A percentile compares a stretch with the other conserved stretches of the same genome.
phyloP scores from a whole-genome alignment of 768 basidiomycete species.

The Termitomyces sp. region DNA sequence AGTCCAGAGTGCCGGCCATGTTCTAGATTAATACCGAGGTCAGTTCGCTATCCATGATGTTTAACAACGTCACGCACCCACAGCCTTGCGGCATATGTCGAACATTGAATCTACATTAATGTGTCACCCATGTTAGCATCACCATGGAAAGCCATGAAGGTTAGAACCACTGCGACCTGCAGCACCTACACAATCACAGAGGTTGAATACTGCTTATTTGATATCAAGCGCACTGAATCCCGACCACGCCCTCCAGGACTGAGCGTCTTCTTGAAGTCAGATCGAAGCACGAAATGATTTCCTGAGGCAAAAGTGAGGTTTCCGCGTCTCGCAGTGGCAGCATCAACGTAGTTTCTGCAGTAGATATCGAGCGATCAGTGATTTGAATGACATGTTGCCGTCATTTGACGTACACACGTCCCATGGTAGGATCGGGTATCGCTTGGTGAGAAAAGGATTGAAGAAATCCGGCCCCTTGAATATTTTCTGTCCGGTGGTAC shows the following conservation, averaged over 20 bases:
- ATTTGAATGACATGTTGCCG: background rate
- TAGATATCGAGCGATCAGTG: background rate
- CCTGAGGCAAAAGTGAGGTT: slow-evolving; percentile 55
- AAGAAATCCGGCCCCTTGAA: background rate
- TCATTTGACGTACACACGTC: background rate
- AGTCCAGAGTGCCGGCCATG: slow-evolving; percentile 59
- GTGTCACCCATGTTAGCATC: background rate
- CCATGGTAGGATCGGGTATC: slow-evolving; percentile 1
- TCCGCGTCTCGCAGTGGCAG: slow-evolving; percentile 40
- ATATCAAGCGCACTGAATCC: slow-evolving; percentile 51
- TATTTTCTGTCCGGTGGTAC: background rate
- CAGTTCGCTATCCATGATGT: background rate
- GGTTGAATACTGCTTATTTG: slow-evolving; percentile 46
- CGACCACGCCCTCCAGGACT: slow-evolving; percentile 45
- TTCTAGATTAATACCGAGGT: slow-evolving; percentile 15
- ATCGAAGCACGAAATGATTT: slow-evolving; percentile 49
- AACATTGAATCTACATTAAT: slow-evolving; percentile 34
- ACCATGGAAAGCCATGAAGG: background rate
- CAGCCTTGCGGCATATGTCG: slow-evolving; percentile 59
- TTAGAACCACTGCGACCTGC: background rate
- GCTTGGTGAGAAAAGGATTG: background rate
- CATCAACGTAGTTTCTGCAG: slow-evolving; percentile 37
- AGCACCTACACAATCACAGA: slow-evolving; percentile 47
- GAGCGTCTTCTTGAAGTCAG: slow-evolving; percentile 45
- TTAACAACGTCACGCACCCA: slow-evolving; percentile 28